phyloP scores from a whole-genome alignment of 1,284 basidiomycete species.

The Cystobasidium slooffiae region DNA sequence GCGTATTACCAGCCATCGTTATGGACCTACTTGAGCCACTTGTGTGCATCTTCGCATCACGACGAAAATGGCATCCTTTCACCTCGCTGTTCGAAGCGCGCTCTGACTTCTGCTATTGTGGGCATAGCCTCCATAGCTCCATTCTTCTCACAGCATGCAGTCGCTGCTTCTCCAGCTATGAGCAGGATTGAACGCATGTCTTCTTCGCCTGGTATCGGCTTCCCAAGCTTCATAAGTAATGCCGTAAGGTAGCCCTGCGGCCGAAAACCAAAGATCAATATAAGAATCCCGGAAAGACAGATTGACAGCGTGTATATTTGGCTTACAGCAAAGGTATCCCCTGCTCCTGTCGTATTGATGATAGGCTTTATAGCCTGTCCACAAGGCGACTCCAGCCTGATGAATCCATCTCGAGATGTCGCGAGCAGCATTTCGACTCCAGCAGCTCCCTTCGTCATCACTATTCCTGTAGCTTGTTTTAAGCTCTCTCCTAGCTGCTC shows the following conservation, averaged over 20 bases:
- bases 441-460: conserved; percentile 49
- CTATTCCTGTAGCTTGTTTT: conserved; percentile 31
- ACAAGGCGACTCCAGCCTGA: conserved; percentile 21
- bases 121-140: conserved; percentile 53
- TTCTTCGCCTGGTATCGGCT: not conserved
- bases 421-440: conserved; percentile 43
- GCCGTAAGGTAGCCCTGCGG: conserved; percentile 34
- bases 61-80: conserved; percentile 14
- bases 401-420: not conserved
- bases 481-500: conserved; percentile 15
- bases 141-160: conserved; percentile 49
- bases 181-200: conserved; percentile 42
- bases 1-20: not conserved
- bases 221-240: conserved; percentile 8
- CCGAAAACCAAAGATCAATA: not conserved
- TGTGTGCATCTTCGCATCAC: not conserved
- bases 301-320: not conserved
- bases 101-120: conserved; percentile 41
- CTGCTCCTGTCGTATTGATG: conserved; percentile 52
- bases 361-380: conserved; percentile 46
- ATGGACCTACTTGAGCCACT: not conserved
- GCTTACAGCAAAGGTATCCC: conserved; percentile 51
- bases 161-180: conserved; percentile 48
- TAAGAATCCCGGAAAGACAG: not conserved
- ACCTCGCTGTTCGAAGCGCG: conserved; percentile 18